phyloP scores from a whole-genome alignment of 2,329 filamentous ascomycete genomes.

The Venturia asperata region DNA sequence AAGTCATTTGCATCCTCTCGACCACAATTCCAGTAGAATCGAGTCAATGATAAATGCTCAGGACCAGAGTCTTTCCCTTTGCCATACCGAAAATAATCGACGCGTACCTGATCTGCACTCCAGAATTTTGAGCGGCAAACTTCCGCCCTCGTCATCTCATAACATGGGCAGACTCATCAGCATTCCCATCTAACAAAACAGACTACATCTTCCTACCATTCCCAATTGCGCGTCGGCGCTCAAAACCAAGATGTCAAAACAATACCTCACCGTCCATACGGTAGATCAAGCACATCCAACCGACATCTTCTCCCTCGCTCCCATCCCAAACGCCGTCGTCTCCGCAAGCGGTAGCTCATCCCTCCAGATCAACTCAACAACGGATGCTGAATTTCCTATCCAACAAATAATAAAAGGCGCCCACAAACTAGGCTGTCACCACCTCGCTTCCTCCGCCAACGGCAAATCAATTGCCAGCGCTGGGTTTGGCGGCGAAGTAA shows the following conservation, averaged over 20 bases:
- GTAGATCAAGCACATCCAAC: constrained; percentile 82
- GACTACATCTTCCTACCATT: background rate
- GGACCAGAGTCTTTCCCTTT: background rate
- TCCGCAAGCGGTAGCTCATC: constrained; percentile 79
- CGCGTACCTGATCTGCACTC: background rate
- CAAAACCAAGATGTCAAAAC: constrained; percentile 61
- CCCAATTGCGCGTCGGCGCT: background rate
- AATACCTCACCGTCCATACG: constrained; percentile 91
- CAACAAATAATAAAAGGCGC: constrained; percentile 67
- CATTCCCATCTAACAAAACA: constrained; percentile 6
- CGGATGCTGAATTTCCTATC: constrained; percentile 63
- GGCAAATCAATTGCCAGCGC: constrained; percentile 71
- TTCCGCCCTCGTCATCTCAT: constrained; percentile 17
- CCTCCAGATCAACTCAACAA: constrained; percentile 72
- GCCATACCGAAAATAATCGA: background rate
- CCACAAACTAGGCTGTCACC: constrained; percentile 86
- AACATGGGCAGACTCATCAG: background rate
- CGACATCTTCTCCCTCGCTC: constrained; percentile 77
- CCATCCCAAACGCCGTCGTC: constrained; percentile 65
- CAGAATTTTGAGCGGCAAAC: constrained; percentile 6
- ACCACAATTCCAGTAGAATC: background rate
- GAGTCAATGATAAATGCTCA: too few relatives aligned
- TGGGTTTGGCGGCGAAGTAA: constrained; percentile 84
- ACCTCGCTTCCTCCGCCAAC: constrained; percentile 64
- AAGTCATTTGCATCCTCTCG: background rate